Evolutionary conservation across 163 green algal species (phyloP), one percentile per base, ranked within the genome.

Genomic region (Chlamydomonas reinhardtii): DNA sequence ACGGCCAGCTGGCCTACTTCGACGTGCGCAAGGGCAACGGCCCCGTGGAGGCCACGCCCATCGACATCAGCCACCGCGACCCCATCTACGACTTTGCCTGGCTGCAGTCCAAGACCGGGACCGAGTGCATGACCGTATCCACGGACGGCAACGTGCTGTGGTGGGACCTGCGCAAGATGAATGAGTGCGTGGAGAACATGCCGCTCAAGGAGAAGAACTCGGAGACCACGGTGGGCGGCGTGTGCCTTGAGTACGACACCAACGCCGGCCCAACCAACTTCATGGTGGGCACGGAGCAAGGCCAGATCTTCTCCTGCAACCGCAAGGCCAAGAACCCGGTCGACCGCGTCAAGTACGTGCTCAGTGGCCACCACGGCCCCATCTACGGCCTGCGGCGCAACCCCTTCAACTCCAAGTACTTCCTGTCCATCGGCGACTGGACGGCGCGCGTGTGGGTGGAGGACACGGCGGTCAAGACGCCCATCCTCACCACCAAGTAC

Each of bases 341-440:
- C 16, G 97, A 99, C 90, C 92, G 96, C 73, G 92, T 99, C 29
- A 95, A 93, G 70, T 93, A 92, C 73, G 89, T 92, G 20, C 98
- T 95, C 69, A 59, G 73, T 66, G 97, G 96, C 17, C 97, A 99
- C 90, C 95, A 98, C 86, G 95, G 94, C 20, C 94, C 95, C 14
- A 92, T 99, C 43, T 97, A 95, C 82, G 92, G 94, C 31, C 91
- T 99, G 34, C 83, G 74, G 72, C 92, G 97, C 76, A 96, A 97
- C 92, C 96, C 97, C 59, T 97, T 97, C 91, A 97, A 94, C 91
- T 93, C 95, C 87, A 99, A 99, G 90, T 98, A 96, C 92, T 99
- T 99, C 89, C 84, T 99, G n/a, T 95, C 90, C 65, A 92, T 96
- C 29, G 97, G 96, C 73, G 97, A 99, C 94, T 99, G 97, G 97